Conservation (phyloP, 2,329 filamentous ascomycete genomes). For the Tolypocladium pustulatum region DNA sequence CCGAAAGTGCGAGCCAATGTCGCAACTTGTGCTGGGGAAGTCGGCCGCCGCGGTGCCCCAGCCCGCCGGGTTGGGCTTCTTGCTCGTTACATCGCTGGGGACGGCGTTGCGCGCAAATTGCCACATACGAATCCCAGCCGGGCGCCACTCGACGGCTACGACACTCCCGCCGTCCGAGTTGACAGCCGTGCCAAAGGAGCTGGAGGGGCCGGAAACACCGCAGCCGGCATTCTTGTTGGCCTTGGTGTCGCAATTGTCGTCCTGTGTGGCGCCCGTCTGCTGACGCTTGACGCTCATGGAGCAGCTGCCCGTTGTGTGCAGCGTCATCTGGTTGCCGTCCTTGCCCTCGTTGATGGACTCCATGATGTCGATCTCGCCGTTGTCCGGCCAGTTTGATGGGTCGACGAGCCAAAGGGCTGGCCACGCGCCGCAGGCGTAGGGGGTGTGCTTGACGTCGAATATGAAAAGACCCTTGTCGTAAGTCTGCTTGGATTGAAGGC, state of each 20-base stretch:
- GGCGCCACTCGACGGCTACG: conserved; percentile 51
- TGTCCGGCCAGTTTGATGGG: conserved; percentile 46
- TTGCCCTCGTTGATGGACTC: conserved; percentile 45
- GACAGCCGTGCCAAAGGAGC: conserved; percentile 39
- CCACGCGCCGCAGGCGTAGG: conserved; percentile 54
- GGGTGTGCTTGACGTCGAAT: conserved; percentile 55
- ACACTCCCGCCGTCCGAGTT: conserved; percentile 46
- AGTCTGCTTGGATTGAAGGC: conserved; percentile 47
- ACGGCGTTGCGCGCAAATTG: conserved; percentile 40
- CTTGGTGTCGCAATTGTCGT: conserved; percentile 38
- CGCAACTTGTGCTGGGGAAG: conserved; percentile 52
- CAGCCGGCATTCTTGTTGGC: conserved; percentile 47
- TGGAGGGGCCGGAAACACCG: conserved; percentile 31
- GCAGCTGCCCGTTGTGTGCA: conserved; percentile 45
- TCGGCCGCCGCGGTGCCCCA: conserved; percentile 56
- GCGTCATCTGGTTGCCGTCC: conserved; percentile 46
- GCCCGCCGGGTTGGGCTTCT: conserved; percentile 45
- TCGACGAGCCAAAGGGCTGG: conserved; percentile 58
- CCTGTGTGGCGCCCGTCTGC: conserved; percentile 33
- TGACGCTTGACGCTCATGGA: conserved; percentile 43
- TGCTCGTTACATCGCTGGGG: conserved; percentile 39
- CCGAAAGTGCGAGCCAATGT: conserved; percentile 47
- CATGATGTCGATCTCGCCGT: conserved; percentile 56
- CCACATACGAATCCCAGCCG: conserved; percentile 53
- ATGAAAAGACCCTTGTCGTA: conserved; percentile 57